Conservation (phyloP, 2,329 filamentous ascomycete species). For the Aspergillus aculeatinus region DNA sequence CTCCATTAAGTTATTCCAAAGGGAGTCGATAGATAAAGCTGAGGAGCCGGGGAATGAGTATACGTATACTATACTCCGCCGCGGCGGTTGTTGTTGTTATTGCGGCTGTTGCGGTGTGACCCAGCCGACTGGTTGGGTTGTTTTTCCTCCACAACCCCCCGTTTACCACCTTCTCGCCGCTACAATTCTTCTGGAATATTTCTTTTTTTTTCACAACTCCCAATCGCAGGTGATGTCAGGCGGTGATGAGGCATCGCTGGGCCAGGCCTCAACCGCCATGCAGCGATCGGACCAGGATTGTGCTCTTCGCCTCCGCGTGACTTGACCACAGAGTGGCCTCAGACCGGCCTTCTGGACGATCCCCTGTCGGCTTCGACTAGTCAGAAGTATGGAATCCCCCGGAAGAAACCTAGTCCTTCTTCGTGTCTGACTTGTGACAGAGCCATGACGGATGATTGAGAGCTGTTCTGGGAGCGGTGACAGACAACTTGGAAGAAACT, state of each 20-base stretch:
- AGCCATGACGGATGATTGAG: no score
- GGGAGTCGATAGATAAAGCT: no score
- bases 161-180: not conserved
- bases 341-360: not conserved
- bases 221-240: slow-evolving; percentile 18
- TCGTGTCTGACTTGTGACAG: no score
- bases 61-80: not conserved
- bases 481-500: no score
- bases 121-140: slow-evolving; percentile 1
- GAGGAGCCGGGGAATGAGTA: not conserved
- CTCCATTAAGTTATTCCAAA: not conserved
- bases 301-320: not conserved
- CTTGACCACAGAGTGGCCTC: not conserved
- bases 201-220: not conserved
- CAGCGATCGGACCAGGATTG: slow-evolving; percentile 21
- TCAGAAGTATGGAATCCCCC: not conserved
- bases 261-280: slow-evolving; percentile 22
- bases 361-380: slow-evolving; percentile 1
- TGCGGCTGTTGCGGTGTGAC: slow-evolving; percentile 7
- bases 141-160: not conserved
- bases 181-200: not conserved
- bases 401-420: no score
- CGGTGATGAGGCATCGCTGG: slow-evolving; percentile 8
- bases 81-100: not conserved
- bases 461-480: no score